Conservation (phyloP, 306 rosid species). For the Cajanus cajan region DNA sequence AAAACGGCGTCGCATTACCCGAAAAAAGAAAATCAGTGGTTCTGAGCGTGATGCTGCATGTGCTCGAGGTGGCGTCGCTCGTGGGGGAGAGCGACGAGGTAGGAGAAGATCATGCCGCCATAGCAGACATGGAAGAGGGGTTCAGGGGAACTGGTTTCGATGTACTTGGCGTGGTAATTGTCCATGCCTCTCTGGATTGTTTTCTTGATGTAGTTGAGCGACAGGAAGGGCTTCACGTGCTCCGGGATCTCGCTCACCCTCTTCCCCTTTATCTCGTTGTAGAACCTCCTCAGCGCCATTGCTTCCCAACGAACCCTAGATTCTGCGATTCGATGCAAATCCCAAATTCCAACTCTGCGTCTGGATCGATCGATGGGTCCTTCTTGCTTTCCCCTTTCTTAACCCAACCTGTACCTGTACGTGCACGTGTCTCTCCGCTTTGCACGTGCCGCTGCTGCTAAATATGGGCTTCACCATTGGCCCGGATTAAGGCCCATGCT, state of each 20-base stretch:
- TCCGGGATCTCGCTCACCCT: constrained; percentile 62
- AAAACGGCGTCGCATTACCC: too few relatives aligned
- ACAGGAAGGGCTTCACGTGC: constrained; percentile 62
- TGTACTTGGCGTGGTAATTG: constrained; percentile 73
- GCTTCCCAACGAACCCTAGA: constrained; percentile 4
- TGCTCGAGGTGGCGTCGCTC: constrained; percentile 87
- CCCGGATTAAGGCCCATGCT: too few relatives aligned
- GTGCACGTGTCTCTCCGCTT: too few relatives aligned
- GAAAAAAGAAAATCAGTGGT: too few relatives aligned
- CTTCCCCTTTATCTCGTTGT: constrained; percentile 67
- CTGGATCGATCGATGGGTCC: too few relatives aligned
- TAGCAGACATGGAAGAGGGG: constrained; percentile 65
- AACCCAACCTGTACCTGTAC: too few relatives aligned
- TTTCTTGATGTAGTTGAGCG: constrained; percentile 50
- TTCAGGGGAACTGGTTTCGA: constrained; percentile 58
- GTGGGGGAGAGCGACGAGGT: constrained; percentile 70
- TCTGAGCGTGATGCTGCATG: constrained; percentile 59
- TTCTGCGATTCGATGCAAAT: not conserved
- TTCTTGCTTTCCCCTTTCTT: too few relatives aligned
- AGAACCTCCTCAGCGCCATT: constrained; percentile 73
- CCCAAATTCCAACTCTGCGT: too few relatives aligned
- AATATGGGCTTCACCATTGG: too few relatives aligned
- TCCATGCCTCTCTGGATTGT: constrained; percentile 51
- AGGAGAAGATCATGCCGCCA: constrained; percentile 79
- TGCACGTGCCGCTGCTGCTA: too few relatives aligned